phyloP scores from a whole-genome alignment of 805 yeast species.

The Wickerhamiella occidentalis region DNA sequence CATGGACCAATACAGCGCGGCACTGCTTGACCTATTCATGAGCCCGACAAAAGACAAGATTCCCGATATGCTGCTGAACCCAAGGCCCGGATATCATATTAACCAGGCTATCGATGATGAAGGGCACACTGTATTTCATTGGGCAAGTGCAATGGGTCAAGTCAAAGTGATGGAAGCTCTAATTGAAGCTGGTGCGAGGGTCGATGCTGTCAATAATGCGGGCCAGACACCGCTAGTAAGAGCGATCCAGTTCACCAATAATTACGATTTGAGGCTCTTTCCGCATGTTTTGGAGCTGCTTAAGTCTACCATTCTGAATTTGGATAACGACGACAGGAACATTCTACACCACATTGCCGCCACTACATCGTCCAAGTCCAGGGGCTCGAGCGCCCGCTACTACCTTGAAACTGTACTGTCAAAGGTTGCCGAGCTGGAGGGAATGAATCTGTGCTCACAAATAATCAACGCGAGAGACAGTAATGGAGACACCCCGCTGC shows the following conservation, averaged over 20 bases:
- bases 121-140: slow-evolving; percentile 88
- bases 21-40: slow-evolving; percentile 42
- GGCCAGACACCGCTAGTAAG: slow-evolving; percentile 87
- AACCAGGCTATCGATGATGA: slow-evolving; percentile 83
- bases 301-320: slow-evolving; percentile 62
- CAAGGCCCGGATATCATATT: slow-evolving; percentile 54
- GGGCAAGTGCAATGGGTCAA: slow-evolving; percentile 96
- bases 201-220: slow-evolving; percentile 43
- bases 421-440: slow-evolving; percentile 53
- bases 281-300: slow-evolving; percentile 65
- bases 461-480: slow-evolving; percentile 62
- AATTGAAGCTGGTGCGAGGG: slow-evolving; percentile 62
- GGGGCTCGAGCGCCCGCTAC: slow-evolving; percentile 69
- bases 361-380: slow-evolving; percentile 51
- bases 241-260: slow-evolving; percentile 75
- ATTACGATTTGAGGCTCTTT: slow-evolving; percentile 69
- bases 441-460: slow-evolving; percentile 39
- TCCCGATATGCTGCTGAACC: slow-evolving; percentile 53
- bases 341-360: slow-evolving; percentile 76
- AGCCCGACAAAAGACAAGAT: slow-evolving; percentile 45
- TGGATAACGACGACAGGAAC: slow-evolving; percentile 61
- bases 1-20: slow-evolving; percentile 34
- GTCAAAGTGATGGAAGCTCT: slow-evolving; percentile 63
- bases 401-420: slow-evolving; percentile 67
- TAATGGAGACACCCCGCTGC: slow-evolving; percentile 77